phyloP scores from a whole-genome alignment of 768 basidiomycete genomes.

The Candolleomyces efflorescens region DNA sequence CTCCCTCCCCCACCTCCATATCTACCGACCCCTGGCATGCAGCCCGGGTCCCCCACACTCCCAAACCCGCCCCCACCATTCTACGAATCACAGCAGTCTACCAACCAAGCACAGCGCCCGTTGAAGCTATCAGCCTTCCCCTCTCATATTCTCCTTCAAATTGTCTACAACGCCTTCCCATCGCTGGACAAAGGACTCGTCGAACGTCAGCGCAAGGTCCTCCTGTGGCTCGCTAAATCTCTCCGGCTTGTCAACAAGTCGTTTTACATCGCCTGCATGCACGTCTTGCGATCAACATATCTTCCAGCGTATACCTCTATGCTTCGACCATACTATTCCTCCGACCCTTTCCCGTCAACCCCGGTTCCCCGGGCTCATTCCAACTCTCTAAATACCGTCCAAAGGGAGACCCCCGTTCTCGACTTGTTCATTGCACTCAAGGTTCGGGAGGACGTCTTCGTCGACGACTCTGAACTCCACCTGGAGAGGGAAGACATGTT shows the following conservation, averaged over 20 bases:
- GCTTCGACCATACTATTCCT: constrained; percentile 65
- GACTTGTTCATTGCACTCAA: constrained; percentile 80
- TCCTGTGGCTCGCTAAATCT: constrained; percentile 64
- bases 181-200: constrained; percentile 34
- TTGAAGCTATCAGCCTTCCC: constrained; percentile 38
- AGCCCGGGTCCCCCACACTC: constrained; percentile 5
- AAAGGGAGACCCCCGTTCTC: constrained; percentile 71
- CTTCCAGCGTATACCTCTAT: constrained; percentile 59
- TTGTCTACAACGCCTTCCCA: constrained; percentile 66
- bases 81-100: constrained; percentile 16
- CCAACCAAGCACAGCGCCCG: constrained; percentile 2
- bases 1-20: constrained; percentile 22
- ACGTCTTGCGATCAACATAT: constrained; percentile 74
- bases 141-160: constrained; percentile 60
- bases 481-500: constrained; percentile 72
- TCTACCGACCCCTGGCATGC: background rate
- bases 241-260: constrained; percentile 63
- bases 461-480: constrained; percentile 71
- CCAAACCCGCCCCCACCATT: constrained; percentile 9
- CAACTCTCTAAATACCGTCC: constrained; percentile 37
- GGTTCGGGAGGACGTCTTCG: constrained; percentile 74
- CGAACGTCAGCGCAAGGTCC: constrained; percentile 57
- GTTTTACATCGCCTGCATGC: constrained; percentile 79
- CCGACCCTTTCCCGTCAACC: constrained; percentile 68
- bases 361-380: constrained; percentile 15